These are phyloP conservation scores for Pichia sp. DNA, from an alignment of 1,139 yeast genomes.

Conservation along the genomic window DNA sequence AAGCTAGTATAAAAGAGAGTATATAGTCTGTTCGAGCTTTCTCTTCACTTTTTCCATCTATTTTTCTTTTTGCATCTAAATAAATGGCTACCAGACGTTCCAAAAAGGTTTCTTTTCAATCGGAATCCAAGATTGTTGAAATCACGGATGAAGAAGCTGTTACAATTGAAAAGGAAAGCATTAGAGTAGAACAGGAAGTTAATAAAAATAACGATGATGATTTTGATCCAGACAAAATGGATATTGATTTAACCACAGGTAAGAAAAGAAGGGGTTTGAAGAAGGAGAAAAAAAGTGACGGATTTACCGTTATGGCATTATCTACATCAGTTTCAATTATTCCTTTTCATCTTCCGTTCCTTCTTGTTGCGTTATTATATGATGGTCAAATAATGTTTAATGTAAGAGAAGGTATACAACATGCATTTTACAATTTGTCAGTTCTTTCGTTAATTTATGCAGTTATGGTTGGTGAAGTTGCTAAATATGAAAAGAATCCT, in stretches of 20 bases:
- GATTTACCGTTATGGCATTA: conserved; percentile 2
- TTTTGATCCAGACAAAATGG: conserved; percentile 16
- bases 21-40: not conserved
- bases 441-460: conserved; percentile 12
- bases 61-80: not conserved
- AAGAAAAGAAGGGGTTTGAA: conserved; percentile 17
- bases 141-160: conserved; percentile 8
- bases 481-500: conserved; percentile 12
- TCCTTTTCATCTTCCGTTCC: conserved; percentile 45
- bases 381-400: conserved; percentile 14
- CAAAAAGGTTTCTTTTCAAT: conserved; percentile 13
- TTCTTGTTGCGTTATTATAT: conserved; percentile 28
- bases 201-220: not conserved
- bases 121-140: conserved; percentile 14
- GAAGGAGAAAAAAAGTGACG: not conserved
- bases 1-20: not conserved
- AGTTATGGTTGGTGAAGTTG: conserved; percentile 15
- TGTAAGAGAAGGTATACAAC: conserved; percentile 13
- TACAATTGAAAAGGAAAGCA: not conserved
- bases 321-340: conserved; percentile 31
- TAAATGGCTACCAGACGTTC: conserved; percentile 11
- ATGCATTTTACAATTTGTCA: conserved; percentile 12
- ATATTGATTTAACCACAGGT: conserved; percentile 16
- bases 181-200: not conserved
- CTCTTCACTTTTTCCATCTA: not conserved